These are phyloP conservation scores for Capsella rubella DNA, from an alignment of 441 rosid genomes.

Conservation along the genomic window DNA sequence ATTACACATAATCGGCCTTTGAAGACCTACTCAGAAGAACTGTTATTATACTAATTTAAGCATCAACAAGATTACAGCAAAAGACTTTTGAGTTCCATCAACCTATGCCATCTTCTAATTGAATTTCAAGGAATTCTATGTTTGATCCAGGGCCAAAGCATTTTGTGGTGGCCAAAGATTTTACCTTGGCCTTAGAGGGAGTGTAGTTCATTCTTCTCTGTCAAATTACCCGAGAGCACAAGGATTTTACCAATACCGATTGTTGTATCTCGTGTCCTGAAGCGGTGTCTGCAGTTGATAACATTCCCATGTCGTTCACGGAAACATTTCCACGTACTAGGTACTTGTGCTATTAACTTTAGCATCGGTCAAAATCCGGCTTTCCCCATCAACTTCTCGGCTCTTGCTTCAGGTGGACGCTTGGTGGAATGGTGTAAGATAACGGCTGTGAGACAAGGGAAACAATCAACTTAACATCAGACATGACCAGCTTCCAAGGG, in stretches of 20 bases:
- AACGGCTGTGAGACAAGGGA: constrained; percentile 53
- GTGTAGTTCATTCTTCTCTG: constrained; percentile 21
- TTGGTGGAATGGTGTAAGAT: constrained; percentile 56
- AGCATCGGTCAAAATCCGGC: constrained; percentile 38
- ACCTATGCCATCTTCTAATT: constrained; percentile 16
- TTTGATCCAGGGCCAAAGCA: constrained; percentile 29
- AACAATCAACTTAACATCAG: constrained; percentile 29
- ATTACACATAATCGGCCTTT: constrained; percentile 27
- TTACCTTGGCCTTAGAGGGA: constrained; percentile 28
- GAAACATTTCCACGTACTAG: constrained; percentile 14
- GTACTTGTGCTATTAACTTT: constrained; percentile 26
- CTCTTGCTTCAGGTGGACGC: constrained; percentile 86
- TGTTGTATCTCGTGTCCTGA: constrained; percentile 24
- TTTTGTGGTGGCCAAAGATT: constrained; percentile 18
- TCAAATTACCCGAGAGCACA: constrained; percentile 27
- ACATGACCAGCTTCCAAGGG: constrained; percentile 1
- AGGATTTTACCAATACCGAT: constrained; percentile 29
- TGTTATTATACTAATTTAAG: constrained; percentile 19
- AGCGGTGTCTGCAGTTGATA: constrained; percentile 17
- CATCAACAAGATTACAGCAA: constrained; percentile 26
- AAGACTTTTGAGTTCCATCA: constrained; percentile 32
- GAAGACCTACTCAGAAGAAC: constrained; percentile 26
- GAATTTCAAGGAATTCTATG: constrained; percentile 21
- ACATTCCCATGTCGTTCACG: constrained; percentile 13
- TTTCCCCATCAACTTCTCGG: constrained; percentile 68